These are phyloP conservation scores for Xylariaceae sp. DNA, from an alignment of 2,329 filamentous ascomycete genomes.

Conservation along the genomic window DNA sequence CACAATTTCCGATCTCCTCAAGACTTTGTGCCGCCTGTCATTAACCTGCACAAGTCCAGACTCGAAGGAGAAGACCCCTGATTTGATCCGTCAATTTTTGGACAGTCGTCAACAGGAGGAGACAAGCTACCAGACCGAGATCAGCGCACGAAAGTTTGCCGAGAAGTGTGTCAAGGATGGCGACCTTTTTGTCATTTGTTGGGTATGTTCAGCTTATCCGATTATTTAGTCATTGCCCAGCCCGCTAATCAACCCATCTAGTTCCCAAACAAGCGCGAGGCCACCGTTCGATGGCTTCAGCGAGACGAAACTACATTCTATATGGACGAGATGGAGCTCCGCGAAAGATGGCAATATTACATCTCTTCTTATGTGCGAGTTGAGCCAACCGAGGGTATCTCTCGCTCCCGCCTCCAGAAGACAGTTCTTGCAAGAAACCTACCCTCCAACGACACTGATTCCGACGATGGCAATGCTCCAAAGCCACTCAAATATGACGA, in stretches of 20 bases:
- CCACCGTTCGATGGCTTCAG: constrained; percentile 67
- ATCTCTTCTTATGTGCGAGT: constrained; percentile 86
- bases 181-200: constrained; percentile 85
- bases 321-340: constrained; percentile 79
- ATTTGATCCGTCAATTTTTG: constrained; percentile 84
- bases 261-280: constrained; percentile 65
- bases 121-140: constrained; percentile 85
- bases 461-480: constrained; percentile 59
- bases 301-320: constrained; percentile 75
- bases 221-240: background rate
- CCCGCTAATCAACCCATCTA: constrained; percentile 34
- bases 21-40: constrained; percentile 74
- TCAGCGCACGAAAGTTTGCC: constrained; percentile 84
- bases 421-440: constrained; percentile 69
- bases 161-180: constrained; percentile 91
- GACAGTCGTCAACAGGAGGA: constrained; percentile 75
- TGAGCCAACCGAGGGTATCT: constrained; percentile 79
- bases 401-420: constrained; percentile 60
- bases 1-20: constrained; percentile 83
- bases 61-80: constrained; percentile 86
- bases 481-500: constrained; percentile 61
- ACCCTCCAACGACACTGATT: constrained; percentile 56
- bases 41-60: constrained; percentile 81
- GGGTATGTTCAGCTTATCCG: constrained; percentile 65
- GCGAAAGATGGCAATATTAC: constrained; percentile 89